Evolutionary conservation across 1,284 basidiomycete genomes (phyloP), one percentile per base, ranked within the genome.

Genomic region (Ustilago bromivora): DNA sequence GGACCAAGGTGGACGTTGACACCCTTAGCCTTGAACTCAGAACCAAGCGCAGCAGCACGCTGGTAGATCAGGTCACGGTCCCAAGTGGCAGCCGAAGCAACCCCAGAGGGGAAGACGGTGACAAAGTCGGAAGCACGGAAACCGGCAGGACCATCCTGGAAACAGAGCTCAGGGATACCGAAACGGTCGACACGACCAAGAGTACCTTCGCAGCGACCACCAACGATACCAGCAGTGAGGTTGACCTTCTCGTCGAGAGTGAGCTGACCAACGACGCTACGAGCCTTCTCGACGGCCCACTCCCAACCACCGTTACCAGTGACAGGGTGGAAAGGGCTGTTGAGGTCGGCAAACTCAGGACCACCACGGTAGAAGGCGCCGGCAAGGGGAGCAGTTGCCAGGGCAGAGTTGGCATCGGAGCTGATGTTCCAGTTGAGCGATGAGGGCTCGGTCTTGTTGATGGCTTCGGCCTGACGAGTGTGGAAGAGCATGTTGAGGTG

Each of bases 241-340:
- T 77, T 77, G 66, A 70, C 75, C 64, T 77, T 77, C 52, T 77
- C 76, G 12, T 66, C 76, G 53, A 78, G 60, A n/a, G 66, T 78
- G 15, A 78, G 49, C 56, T 78, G 71, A 8, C 32, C 53, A 2
- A 78, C 71, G 10, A 76, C 61, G 38, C 55, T 46, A 15, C 64
- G 55, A 40, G 74, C 74, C 57, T 76, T 67, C 13, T 72, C 63
- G 23, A 67, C 58, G 17, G 61, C 62, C 66, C 62, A 69, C 43
- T 74, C 71, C 78, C 71, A 74, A 10, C 67, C 72, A 28, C 76
- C 68, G 43, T 69, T 74, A 15, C 71, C 71, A 8, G 62, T 74
- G 49, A 74, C 63, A 0, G 64, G 59, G 55, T 72, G 61, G 41
- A 73, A 68, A 8, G 71, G 71, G 53, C 71, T 73, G 58, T 68